Evolutionary conservation across 1,284 basidiomycete species (phyloP).

Genomic region (Moesziomyces globuligerus): DNA sequence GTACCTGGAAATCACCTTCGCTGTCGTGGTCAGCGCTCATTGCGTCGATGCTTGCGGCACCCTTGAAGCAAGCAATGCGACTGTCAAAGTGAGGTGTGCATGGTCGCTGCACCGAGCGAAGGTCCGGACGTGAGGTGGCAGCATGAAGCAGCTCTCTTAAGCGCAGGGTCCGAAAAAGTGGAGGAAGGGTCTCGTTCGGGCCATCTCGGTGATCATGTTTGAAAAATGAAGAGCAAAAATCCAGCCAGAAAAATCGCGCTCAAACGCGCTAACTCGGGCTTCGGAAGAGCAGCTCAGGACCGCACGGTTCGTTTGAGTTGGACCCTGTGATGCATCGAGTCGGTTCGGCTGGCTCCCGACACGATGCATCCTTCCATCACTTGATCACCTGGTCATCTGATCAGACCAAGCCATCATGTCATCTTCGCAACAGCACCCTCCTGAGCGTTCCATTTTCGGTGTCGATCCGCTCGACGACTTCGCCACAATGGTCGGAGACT

Average conservation of each 20-base stretch:
- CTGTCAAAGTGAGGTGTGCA: no score
- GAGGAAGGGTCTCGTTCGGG: no score
- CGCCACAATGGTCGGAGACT: slow-evolving; percentile 88
- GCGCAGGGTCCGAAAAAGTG: not conserved
- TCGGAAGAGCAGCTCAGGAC: no score
- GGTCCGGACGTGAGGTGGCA: no score
- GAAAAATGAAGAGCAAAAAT: not conserved
- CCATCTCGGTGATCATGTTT: no score
- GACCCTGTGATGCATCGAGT: not conserved
- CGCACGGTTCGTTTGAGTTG: no score
- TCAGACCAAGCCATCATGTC: slow-evolving; percentile 14
- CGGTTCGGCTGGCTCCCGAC: not conserved
- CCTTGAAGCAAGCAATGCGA: no score
- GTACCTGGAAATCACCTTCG: slow-evolving; percentile 28
- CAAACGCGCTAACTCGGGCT: not conserved
- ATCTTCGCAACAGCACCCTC: slow-evolving; percentile 31
- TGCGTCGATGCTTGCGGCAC: no score
- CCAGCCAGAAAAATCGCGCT: not conserved
- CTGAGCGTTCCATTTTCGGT: slow-evolving; percentile 88
- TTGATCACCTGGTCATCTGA: slow-evolving; percentile 1
- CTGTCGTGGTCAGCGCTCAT: slow-evolving; percentile 11
- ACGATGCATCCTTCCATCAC: not conserved
- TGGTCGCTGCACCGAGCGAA: no score
- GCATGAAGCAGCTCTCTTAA: no score
- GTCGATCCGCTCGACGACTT: slow-evolving; percentile 95